Evolutionary conservation across 2,329 filamentous ascomycete genomes (phyloP).

Genomic region (Fusarium sterilihyphosum): DNA sequence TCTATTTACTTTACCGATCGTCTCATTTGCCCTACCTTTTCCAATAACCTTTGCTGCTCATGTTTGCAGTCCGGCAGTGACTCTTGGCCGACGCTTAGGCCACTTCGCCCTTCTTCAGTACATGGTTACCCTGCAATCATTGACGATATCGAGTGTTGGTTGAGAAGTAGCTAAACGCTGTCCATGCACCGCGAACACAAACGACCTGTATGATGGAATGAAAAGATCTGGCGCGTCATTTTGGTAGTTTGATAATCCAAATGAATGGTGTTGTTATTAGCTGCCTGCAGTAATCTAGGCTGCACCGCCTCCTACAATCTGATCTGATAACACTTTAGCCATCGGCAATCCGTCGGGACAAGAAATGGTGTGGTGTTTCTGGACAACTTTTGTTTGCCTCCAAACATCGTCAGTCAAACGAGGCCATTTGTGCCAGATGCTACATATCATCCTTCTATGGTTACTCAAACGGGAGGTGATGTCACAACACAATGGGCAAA

Average conservation of each 20-base stretch:
- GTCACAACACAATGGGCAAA: neutral
- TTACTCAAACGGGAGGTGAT: rapidly evolving
- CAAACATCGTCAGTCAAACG: neutral
- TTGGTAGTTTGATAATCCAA: rapidly evolving
- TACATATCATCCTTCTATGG: neutral
- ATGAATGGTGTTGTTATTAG: too few species aligned
- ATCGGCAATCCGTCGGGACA: too few species aligned
- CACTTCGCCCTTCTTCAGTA: neutral
- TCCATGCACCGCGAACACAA: too few species aligned
- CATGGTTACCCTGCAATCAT: neutral
- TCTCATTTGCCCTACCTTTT: neutral
- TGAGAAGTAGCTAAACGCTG: neutral
- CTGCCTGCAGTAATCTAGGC: too few species aligned
- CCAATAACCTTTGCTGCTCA: too few species aligned
- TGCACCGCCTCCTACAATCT: too few species aligned
- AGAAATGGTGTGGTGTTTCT: neutral
- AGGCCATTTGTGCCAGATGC: rapidly evolving
- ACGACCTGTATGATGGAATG: rapidly evolving
- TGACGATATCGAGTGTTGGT: rapidly evolving
- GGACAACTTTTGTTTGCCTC: rapidly evolving
- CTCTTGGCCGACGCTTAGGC: neutral
- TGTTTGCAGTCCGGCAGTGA: neutral
- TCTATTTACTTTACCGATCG: rapidly evolving
- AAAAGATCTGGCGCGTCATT: rapidly evolving
- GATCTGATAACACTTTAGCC: rapidly evolving